phyloP scores from a whole-genome alignment of 768 basidiomycete genomes.

The Boletellus ananas region DNA sequence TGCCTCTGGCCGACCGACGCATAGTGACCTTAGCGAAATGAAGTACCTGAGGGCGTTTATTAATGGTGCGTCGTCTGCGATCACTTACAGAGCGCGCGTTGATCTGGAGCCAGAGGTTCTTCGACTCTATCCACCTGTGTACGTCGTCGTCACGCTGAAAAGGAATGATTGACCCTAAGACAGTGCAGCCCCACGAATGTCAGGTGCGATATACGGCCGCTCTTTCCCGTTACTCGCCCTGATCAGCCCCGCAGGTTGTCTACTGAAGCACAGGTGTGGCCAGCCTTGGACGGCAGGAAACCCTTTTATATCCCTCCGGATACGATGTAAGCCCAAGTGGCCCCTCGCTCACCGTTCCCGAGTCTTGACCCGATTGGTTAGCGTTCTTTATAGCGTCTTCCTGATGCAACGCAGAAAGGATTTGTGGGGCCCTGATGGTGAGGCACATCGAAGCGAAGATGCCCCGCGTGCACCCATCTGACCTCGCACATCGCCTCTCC shows the following conservation, averaged over 20 bases:
- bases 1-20: conserved; percentile 43
- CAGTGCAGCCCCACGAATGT: conserved; percentile 19
- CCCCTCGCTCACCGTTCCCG: not conserved
- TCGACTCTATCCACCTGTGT: conserved; percentile 31
- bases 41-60: conserved; percentile 63
- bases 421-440: conserved; percentile 30
- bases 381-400: conserved; percentile 22
- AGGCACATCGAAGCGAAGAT: not conserved
- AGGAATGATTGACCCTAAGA: not conserved
- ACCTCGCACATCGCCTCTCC: not conserved
- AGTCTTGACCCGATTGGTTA: conserved; percentile 1
- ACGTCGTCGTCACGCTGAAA: not conserved
- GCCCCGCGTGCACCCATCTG: not conserved
- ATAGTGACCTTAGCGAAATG: conserved; percentile 57
- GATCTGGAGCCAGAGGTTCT: conserved; percentile 26
- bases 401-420: conserved; percentile 35
- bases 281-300: conserved; percentile 30
- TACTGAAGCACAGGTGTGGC: conserved; percentile 19
- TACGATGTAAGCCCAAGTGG: conserved; percentile 19
- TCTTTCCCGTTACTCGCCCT: not conserved
- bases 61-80: conserved; percentile 42
- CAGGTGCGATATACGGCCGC: conserved; percentile 10
- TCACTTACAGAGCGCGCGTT: not conserved
- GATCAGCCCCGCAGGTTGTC: conserved; percentile 11
- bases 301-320: conserved; percentile 51